Percentiles rank a stretch among this genome's conserved stretches.
These are phyloP conservation scores for Phytophthora europaea DNA, from an alignment of 352 stramenopile species.

Conservation along the genomic window DNA sequence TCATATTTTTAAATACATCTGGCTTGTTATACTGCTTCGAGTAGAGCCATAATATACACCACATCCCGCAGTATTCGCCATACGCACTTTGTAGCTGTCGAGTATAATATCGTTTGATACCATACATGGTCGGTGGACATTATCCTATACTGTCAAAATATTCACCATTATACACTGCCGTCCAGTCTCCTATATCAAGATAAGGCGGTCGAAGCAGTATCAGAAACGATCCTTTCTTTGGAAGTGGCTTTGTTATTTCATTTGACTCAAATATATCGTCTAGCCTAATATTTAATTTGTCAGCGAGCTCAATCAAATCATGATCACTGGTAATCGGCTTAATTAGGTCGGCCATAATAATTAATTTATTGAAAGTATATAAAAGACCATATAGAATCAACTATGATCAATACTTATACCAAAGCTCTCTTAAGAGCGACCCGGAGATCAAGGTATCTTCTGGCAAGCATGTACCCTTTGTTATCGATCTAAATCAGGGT, in stretches of 20 bases:
- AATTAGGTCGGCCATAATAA: not conserved
- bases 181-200: not conserved
- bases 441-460: constrained; percentile 1
- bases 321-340: not conserved
- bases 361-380: not conserved
- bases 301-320: not conserved
- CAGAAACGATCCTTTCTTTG: not conserved
- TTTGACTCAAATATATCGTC: not conserved
- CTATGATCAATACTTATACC: not conserved
- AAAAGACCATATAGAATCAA: not conserved
- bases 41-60: constrained; percentile 9
- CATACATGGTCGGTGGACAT: not conserved
- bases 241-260: no score
- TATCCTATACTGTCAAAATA: not conserved
- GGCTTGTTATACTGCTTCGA: not conserved
- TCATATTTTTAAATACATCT: not conserved
- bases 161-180: not conserved
- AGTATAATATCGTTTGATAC: constrained; percentile 9
- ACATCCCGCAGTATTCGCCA: constrained; percentile 8
- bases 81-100: constrained; percentile 13
- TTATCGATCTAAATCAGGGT: no score
- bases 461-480: no score
- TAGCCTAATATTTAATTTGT: not conserved
- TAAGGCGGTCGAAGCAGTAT: not conserved
- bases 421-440: not conserved